These are phyloP conservation scores for Blastobotrys chiropterorum DNA, from an alignment of 805 yeast species.

Conservation along the genomic window DNA sequence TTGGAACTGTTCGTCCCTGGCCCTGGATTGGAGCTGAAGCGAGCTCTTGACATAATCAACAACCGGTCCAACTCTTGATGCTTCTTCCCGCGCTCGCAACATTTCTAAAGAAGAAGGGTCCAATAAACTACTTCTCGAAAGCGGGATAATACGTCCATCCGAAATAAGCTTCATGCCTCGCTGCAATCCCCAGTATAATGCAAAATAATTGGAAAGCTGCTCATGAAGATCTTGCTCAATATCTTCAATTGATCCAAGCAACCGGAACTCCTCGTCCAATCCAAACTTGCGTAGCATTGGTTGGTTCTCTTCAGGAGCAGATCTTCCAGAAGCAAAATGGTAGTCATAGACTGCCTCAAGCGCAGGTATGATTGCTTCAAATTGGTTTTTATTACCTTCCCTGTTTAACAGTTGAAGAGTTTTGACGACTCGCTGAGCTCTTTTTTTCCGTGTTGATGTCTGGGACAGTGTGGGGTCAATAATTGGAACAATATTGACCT, in stretches of 20 bases:
- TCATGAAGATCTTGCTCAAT: neutral
- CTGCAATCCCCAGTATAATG: neutral
- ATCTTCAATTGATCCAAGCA: neutral
- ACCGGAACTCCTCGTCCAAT: neutral
- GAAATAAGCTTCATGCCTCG: neutral
- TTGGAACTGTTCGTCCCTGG: slow-evolving; percentile 5
- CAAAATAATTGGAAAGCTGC: neutral
- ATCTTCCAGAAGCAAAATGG: slow-evolving; percentile 2
- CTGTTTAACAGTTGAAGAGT: neutral
- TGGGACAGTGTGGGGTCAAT: neutral
- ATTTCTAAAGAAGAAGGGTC: neutral
- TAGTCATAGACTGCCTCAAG: slow-evolving; percentile 1
- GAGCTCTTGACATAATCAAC: slow-evolving; percentile 7
- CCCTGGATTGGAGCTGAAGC: slow-evolving; percentile 1
- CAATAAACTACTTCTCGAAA: neutral
- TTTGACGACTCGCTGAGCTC: neutral
- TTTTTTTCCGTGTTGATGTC: neutral
- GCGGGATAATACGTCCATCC: neutral
- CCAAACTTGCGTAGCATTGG: neutral
- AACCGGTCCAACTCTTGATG: slow-evolving; percentile 14
- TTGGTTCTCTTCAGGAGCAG: neutral
- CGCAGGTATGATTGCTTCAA: neutral
- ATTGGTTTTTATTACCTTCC: neutral
- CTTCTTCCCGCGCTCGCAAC: slow-evolving; percentile 23
- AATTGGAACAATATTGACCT: slow-evolving; percentile 10